These are phyloP conservation scores for Aspergillus brasiliensis DNA, from an alignment of 2,329 filamentous ascomycete species.

Conservation along the genomic window DNA sequence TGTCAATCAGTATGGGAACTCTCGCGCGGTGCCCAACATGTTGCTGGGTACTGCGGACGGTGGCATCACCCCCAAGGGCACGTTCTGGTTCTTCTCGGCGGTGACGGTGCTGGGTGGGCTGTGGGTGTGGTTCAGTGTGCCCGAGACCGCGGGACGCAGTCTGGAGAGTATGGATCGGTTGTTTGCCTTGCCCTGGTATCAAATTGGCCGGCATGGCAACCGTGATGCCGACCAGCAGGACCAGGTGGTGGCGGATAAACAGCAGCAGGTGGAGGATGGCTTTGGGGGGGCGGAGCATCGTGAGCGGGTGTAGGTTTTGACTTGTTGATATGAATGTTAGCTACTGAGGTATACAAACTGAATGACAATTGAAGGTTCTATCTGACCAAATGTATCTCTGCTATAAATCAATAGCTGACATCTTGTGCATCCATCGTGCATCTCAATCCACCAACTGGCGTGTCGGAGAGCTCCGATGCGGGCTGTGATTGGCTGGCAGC, in stretches of 20 bases:
- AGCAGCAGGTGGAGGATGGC: conserved; percentile 19
- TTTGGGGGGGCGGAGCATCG: conserved; percentile 21
- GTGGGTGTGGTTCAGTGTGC: conserved; percentile 62
- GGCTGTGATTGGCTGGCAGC: too few species aligned
- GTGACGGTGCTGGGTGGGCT: conserved; percentile 68
- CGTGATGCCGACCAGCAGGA: conserved; percentile 33
- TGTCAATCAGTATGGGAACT: conserved; percentile 76
- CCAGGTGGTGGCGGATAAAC: conserved; percentile 27
- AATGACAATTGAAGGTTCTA: too few species aligned
- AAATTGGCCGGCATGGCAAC: conserved; percentile 60
- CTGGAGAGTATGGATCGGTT: conserved; percentile 67
- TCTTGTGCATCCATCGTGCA: too few species aligned
- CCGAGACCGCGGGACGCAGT: conserved; percentile 66
- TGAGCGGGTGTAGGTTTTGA: conserved; percentile 12
- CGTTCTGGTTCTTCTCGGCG: conserved; percentile 74
- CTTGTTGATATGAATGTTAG: neutral
- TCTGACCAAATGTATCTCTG: too few species aligned
- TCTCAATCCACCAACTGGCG: too few species aligned
- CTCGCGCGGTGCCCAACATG: conserved; percentile 74
- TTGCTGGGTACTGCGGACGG: conserved; percentile 52
- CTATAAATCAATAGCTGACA: too few species aligned
- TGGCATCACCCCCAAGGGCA: conserved; percentile 61
- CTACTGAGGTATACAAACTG: too few species aligned
- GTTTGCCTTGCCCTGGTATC: conserved; percentile 73
- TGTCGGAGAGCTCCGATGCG: too few species aligned